Percentiles rank a stretch among this genome's conserved stretches.
Evolutionary conservation across 164 flowering plant species (phyloP).

Genomic region (Vitis rupestris): DNA sequence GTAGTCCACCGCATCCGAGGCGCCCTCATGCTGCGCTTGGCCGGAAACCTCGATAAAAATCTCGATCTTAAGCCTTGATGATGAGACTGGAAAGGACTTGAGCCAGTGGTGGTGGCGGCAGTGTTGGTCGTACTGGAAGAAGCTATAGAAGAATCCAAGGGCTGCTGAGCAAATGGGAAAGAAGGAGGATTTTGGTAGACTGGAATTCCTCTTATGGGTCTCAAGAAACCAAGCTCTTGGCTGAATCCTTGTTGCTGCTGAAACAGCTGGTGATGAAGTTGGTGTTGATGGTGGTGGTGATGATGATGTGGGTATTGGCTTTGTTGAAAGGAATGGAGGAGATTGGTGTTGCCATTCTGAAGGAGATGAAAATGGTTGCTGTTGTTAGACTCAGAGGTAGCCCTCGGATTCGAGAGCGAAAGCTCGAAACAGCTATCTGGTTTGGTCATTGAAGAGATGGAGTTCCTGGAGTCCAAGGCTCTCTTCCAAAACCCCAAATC

Average conservation of each 20-base stretch:
- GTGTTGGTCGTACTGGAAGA: slow-evolving; percentile 21
- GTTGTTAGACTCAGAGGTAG: slow-evolving; percentile 16
- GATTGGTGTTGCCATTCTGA: slow-evolving; percentile 18
- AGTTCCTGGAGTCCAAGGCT: slow-evolving; percentile 51
- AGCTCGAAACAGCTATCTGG: slow-evolving; percentile 43
- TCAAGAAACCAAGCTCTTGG: slow-evolving; percentile 50
- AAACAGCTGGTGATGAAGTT: slow-evolving; percentile 12
- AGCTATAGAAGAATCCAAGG: slow-evolving; percentile 24
- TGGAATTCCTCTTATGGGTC: slow-evolving; percentile 91
- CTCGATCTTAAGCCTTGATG: slow-evolving; percentile 60
- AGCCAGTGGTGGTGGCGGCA: slow-evolving; percentile 9
- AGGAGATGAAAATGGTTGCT: slow-evolving; percentile 19
- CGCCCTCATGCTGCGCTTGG: slow-evolving; percentile 82
- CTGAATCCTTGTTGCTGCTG: slow-evolving; percentile 28
- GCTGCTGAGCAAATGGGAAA: slow-evolving; percentile 37
- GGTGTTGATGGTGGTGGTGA: slow-evolving; percentile 19
- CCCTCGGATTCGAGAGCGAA: slow-evolving; percentile 55
- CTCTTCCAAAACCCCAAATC: slow-evolving; percentile 81
- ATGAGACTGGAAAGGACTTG: slow-evolving; percentile 15
- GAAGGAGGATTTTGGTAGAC: slow-evolving; percentile 52
- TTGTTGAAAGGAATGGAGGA: slow-evolving; percentile 26
- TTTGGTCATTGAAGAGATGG: slow-evolving; percentile 27
- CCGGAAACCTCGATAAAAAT: slow-evolving; percentile 66
- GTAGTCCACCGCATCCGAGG: slow-evolving; percentile 99
- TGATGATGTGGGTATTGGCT: slow-evolving; percentile 18